Evolutionary conservation across 176 grass and related monocot genomes (phyloP).

Genomic region (Leersia perrieri): DNA sequence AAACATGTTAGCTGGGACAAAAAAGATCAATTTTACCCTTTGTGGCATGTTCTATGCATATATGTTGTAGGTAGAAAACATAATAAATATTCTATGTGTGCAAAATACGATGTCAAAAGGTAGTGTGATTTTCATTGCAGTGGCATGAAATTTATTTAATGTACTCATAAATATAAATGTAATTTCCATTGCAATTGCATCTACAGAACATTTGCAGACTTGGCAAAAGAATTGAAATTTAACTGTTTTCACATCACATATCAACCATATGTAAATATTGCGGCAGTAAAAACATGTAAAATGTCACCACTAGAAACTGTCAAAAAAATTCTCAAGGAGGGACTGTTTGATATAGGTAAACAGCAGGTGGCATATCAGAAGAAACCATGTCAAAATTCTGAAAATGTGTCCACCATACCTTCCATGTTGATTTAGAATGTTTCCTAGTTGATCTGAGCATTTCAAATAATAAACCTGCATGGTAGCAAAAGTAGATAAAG

Average conservation of each 20-base stretch:
- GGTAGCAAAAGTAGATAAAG: background rate
- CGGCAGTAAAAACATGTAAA: conserved; percentile 1
- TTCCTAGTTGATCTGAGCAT: conserved; percentile 91
- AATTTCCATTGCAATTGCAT: too few relatives aligned
- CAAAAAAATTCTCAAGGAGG: background rate
- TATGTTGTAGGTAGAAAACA: too few relatives aligned
- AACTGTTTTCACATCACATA: background rate
- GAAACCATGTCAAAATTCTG: conserved; percentile 6
- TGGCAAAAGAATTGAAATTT: background rate
- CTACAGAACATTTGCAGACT: conserved; percentile 10
- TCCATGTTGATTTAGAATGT: conserved; percentile 87
- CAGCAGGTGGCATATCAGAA: background rate
- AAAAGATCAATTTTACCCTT: too few relatives aligned
- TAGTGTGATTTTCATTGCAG: too few relatives aligned
- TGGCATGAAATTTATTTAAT: too few relatives aligned
- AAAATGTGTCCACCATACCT: conserved; percentile 53
- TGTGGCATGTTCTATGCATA: too few relatives aligned
- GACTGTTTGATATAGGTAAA: conserved; percentile 23
- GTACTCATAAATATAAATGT: too few relatives aligned
- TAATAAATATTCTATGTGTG: too few relatives aligned
- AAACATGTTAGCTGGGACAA: too few relatives aligned
- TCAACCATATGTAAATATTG: conserved; percentile 10
- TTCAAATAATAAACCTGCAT: conserved; percentile 86
- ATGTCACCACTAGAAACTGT: background rate
- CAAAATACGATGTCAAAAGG: too few relatives aligned